Percentiles rank a stretch among this genome's conserved stretches.
Evolutionary conservation across 768 basidiomycete species (phyloP).

Genomic region (Psilocybe sp.): DNA sequence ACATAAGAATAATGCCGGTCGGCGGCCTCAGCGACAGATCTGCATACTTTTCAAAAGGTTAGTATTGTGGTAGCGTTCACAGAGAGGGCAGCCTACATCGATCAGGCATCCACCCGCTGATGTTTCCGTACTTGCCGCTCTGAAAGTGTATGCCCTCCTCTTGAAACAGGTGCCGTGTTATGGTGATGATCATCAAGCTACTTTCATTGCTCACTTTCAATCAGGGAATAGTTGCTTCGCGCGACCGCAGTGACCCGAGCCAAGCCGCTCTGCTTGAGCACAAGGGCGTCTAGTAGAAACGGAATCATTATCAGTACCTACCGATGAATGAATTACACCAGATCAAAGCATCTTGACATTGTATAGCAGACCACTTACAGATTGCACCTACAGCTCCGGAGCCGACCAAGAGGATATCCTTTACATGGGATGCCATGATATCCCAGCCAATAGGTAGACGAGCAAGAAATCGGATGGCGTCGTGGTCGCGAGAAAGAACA

Average conservation of each 20-base stretch:
- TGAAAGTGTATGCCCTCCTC: slow-evolving; percentile 54
- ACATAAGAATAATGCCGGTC: slow-evolving; percentile 64
- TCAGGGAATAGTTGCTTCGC: slow-evolving; percentile 60
- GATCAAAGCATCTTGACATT: background rate
- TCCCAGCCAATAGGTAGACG: too few relatives aligned
- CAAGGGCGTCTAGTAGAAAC: slow-evolving; percentile 43
- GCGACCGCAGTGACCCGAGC: slow-evolving; percentile 73
- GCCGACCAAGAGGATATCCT: slow-evolving; percentile 59
- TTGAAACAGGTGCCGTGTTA: slow-evolving; percentile 17
- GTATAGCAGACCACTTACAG: slow-evolving; percentile 36
- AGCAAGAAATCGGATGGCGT: too few relatives aligned
- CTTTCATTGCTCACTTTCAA: slow-evolving; percentile 36
- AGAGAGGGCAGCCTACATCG: slow-evolving; percentile 40
- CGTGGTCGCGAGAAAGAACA: too few relatives aligned
- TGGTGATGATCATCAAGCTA: background rate
- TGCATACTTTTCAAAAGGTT: slow-evolving; percentile 42
- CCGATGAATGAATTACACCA: background rate
- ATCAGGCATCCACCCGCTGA: slow-evolving; percentile 61
- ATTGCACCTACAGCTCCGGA: slow-evolving; percentile 66
- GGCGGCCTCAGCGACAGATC: slow-evolving; percentile 55
- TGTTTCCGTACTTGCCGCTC: slow-evolving; percentile 58
- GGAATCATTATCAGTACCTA: background rate
- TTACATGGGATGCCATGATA: slow-evolving; percentile 8
- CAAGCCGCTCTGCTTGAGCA: slow-evolving; percentile 54
- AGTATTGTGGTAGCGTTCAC: background rate